A percentile compares a stretch with the other conserved stretches of the same genome.
These are phyloP conservation scores for Penicillium sp. DNA, from an alignment of 2,329 filamentous ascomycete species.

Conservation along the genomic window DNA sequence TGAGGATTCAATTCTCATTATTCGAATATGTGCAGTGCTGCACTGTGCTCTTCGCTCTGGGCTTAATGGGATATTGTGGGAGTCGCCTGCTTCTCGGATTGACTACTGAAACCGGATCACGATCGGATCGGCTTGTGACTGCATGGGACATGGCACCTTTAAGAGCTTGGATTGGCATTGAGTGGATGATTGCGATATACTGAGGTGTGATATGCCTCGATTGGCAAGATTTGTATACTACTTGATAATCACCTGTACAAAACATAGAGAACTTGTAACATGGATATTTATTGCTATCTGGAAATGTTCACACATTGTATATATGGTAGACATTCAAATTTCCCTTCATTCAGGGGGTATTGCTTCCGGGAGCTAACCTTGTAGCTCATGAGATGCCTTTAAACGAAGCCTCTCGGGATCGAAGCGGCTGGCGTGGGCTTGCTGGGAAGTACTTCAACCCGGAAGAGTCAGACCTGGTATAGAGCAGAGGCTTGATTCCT, in stretches of 20 bases:
- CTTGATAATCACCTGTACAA: conserved; percentile 1
- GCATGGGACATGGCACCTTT: neutral
- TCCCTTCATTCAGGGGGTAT: neutral
- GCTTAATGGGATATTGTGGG: neutral
- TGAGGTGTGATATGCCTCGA: neutral
- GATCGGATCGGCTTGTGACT: neutral
- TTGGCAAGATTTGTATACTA: neutral
- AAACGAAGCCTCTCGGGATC: neutral
- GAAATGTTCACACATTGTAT: neutral
- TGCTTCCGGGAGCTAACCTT: neutral
- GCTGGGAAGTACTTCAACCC: neutral
- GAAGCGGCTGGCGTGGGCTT: neutral
- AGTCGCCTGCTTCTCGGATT: neutral
- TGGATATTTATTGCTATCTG: neutral
- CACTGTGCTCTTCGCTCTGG: neutral
- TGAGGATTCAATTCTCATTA: neutral
- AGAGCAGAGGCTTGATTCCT: neutral
- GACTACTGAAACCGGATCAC: no score
- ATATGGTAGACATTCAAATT: neutral
- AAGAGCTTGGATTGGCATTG: neutral
- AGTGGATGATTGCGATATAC: neutral
- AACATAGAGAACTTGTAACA: neutral
- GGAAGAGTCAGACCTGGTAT: neutral
- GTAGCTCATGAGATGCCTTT: neutral
- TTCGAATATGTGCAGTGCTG: neutral